Base-by-base conservation (phyloP, 257 asterid genomes). In the Galeopsis tetrahit region DNA sequence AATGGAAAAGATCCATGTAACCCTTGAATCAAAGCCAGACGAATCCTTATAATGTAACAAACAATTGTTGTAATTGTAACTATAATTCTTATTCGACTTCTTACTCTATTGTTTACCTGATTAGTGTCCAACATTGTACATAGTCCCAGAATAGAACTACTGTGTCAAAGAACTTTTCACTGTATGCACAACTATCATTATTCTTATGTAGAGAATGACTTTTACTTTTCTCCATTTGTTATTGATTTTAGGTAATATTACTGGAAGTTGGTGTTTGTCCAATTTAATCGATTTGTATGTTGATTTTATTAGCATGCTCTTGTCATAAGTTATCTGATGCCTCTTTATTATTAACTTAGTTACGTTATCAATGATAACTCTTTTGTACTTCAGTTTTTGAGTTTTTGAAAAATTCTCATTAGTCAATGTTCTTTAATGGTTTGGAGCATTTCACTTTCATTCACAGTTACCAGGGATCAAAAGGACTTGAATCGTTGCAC, bases 1-100 rank as follows among this genome's bases (percentile, higher is more conserved):
- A 71, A 52, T 86, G 82, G 98, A 95, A 82, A 95, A 95, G 77
- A 85, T 92, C 72, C 96, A 96, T 52, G 98, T 92, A 52, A 10
- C 77, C 80, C 94, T 95, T 42, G 99, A 95, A 81, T n/a, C n/a
- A n/a, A n/a, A n/a, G n/a, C n/a, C n/a, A n/a, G n/a, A n/a, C n/a
- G n/a, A n/a, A n/a, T n/a, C n/a, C n/a, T n/a, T n/a, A n/a, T n/a
- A n/a, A n/a, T n/a, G n/a, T n/a, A n/a, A n/a, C n/a, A n/a, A n/a
- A n/a, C n/a, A n/a, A n/a, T n/a, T n/a, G n/a, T n/a, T n/a, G n/a
- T n/a, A n/a, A n/a, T n/a, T n/a, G n/a, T 68, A 71, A 49, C 17
- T 49, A 49, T 48, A 48, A 63, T 71, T 35, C 38, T 46, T 43
- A 60, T 53, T 59, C 4, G 55, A 31, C 28, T 72, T 6, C 34